Base-by-base conservation (phyloP, 2,329 filamentous ascomycete species). In the Fusarium scirpi region DNA sequence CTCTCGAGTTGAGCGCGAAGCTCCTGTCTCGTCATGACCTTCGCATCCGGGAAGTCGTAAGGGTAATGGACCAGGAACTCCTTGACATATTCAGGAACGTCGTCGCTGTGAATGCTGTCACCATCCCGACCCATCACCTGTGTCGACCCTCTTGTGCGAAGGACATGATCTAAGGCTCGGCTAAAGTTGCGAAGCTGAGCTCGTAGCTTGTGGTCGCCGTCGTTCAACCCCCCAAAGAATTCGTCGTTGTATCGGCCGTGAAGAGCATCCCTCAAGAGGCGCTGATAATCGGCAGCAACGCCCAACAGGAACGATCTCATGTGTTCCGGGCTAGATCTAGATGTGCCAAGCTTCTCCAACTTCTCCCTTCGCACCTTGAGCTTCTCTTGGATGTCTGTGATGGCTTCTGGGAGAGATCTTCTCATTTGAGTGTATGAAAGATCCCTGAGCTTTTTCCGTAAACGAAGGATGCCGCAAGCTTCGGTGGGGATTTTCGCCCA, bases 241-340 rank as follows among this genome's bases (percentile, higher is more conserved):
- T 65, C 77, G 54, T 79, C 76, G 7, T 61, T 72, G 57, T 80
- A 80, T 2, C 67, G 70, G 0, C 79, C 78, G 2, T 73, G 29
- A 2, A 77, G 67, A 2, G 72, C 77, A 43, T 78, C 74, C 6
- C 71, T 59, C 1, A 74, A 72, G 10, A 80, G 62, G 1, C 63
- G 63, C 32, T 78, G 78, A 52, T 82, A 84, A 0, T 71, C 64
- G 30, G 73, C 74, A 22, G 82, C 79, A 18, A 83, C 77, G 1
- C 66, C 53, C 2, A 83, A 63, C 13, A 83, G 73, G 54, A 79
- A 81, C 0, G 67, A 60, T 27, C 79, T 65, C 70, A 79, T 79
- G 5, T 82, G 77, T 7, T 61, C 62, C 1, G 54, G 16, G 1
- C 59, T 76, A 2, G 68, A 64, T 24, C 78, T 62, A 3, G 74